Conservation (phyloP, 73 alveolate genomes). For the Paraurostyla sp. region DNA sequence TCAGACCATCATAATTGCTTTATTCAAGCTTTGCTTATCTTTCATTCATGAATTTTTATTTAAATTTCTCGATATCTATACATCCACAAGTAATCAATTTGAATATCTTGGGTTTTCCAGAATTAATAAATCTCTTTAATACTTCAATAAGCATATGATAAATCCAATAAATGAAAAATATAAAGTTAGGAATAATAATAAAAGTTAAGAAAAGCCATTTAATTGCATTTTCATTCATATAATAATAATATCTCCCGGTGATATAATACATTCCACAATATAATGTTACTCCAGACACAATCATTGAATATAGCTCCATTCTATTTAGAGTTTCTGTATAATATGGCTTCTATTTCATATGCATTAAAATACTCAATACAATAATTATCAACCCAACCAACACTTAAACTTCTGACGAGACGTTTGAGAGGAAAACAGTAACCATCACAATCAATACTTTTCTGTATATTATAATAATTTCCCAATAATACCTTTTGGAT, state of each 20-base stretch:
- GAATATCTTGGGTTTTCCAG: neutral
- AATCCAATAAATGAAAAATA: constrained; percentile 42
- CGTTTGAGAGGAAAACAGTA: constrained; percentile 49
- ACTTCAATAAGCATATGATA: constrained; percentile 25
- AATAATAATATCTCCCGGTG: constrained; percentile 54
- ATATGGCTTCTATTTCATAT: constrained; percentile 34
- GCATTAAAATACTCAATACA: constrained; percentile 16
- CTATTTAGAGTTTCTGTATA: constrained; percentile 9
- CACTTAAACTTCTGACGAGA: constrained; percentile 51
- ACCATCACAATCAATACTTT: constrained; percentile 51
- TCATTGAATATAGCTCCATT: constrained; percentile 48
- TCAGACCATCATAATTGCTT: too few species aligned
- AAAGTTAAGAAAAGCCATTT: constrained; percentile 42
- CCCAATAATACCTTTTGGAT: constrained; percentile 34
- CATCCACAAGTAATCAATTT: neutral
- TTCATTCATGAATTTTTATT: neutral
- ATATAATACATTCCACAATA: constrained; percentile 69
- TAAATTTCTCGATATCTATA: neutral
- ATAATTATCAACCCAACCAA: constrained; percentile 51
- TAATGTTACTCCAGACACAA: constrained; percentile 38
- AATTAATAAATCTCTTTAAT: neutral
- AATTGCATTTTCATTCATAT: constrained; percentile 26
- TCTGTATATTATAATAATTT: constrained; percentile 60
- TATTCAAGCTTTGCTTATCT: too few species aligned
- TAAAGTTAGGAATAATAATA: constrained; percentile 55